Base-by-base conservation (phyloP, 495 filamentous ascomycete species). In the Parathielavia hyrcaniae region DNA sequence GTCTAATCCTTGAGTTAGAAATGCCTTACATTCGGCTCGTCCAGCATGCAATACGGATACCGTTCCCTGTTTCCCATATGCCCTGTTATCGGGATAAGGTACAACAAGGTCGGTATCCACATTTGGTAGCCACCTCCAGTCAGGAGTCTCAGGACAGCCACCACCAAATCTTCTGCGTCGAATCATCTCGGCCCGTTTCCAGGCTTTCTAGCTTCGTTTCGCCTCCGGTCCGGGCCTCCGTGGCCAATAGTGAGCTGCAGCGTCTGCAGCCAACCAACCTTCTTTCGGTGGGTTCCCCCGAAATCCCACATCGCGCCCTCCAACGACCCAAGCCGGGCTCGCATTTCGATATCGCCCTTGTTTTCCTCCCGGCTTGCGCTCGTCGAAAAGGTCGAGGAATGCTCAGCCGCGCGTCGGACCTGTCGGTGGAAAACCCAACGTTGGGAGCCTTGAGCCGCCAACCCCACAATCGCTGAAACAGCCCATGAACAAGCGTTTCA, bases 131-230 rank as follows among this genome's bases (percentile, higher is more conserved):
- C 48, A 38, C 48, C 10, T 30, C 47, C n/a, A n/a, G n/a, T 22
- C 26, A 17, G 46, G 9, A 10, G 34, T 35, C 10, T 35, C 5
- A 35, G 34, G 34, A 10, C 5, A 35, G 34, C 34, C 34, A 5
- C 5, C 35, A 38, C 45, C 30, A 30, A 30, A 23, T 30, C 26
- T 17, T 14, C 53, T 49, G 26, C 52, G 26, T 47, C 57, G 55
- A 66, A 66, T 56, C 50, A 66, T 45, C 55, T 40, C 50, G 50
- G 51, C 48, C 58, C 64, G 59, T 48, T 58, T 59, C 49, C 48
- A 51, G 48, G 52, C 61, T 54, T 55, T 44, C 55, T 40, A 39
- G 20, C 5, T 38, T 11, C n/a, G 36, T 34, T 41, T 19, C 38
- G 30, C 10, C 38, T 23, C n/a, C 12, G 32, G 6, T 36, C 8